Conservation (phyloP, 768 basidiomycete species). For the Mycena leptocephala region DNA sequence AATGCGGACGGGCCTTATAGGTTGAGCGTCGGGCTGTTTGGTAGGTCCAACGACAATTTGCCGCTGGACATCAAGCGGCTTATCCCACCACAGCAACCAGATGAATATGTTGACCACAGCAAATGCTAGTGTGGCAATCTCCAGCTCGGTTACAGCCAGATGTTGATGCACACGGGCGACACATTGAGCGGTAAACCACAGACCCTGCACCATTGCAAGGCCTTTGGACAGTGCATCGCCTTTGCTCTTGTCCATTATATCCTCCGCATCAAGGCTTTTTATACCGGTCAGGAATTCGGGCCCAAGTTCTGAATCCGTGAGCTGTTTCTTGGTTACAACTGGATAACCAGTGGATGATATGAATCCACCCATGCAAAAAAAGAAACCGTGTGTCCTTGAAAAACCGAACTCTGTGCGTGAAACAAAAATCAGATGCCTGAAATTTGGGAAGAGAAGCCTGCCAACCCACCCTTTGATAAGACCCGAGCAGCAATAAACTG, state of each 20-base stretch:
- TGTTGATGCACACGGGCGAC: conserved; percentile 40
- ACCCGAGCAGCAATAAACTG: conserved; percentile 34
- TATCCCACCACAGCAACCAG: conserved; percentile 57
- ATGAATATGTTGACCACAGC: too few relatives aligned
- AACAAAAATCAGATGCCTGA: neutral
- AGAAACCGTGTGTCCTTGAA: conserved; percentile 38
- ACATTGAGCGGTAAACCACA: conserved; percentile 55
- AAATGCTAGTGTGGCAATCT: conserved; percentile 54
- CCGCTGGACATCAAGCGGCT: conserved; percentile 52
- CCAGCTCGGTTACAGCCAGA: conserved; percentile 53
- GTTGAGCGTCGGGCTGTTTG: neutral
- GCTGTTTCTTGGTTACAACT: conserved; percentile 29
- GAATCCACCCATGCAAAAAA: conserved; percentile 51
- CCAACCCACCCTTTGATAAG: neutral
- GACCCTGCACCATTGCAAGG: conserved; percentile 50
- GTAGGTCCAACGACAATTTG: conserved; percentile 33
- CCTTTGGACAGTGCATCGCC: conserved; percentile 53
- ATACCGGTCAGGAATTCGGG: neutral
- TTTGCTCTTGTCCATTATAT: too few relatives aligned
- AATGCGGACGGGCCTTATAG: neutral
- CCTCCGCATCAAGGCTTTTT: conserved; percentile 7
- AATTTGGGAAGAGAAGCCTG: neutral
- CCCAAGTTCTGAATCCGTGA: conserved; percentile 1
- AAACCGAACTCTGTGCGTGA: conserved; percentile 3
- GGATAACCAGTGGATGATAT: conserved; percentile 10